Evolutionary conservation across 139 green algal species (phyloP), one percentile per base, ranked within the genome.

Genomic region (Picochlorum sp.): DNA sequence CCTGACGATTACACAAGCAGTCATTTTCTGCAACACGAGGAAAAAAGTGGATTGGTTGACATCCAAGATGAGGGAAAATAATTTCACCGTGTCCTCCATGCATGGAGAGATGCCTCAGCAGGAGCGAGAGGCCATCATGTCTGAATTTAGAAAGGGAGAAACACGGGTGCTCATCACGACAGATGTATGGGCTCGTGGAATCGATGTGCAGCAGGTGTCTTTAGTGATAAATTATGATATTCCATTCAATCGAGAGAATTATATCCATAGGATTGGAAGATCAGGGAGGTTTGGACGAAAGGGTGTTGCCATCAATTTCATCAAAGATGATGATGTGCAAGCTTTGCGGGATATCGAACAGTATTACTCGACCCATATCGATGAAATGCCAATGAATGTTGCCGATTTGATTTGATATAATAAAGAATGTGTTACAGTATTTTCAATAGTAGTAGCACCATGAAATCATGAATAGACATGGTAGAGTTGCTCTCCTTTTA

Each of bases 191-290:
- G 92, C 94, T 1, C 81, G 94, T 26, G 94, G 94, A 45, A 78
- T 99, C 23, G 94, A 99, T 65, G 94, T 99, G 66, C 90, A 96
- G 79, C 90, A 98, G 76, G 92, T 98, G 60, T 97, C 91, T 1
- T 79, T 99, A 68, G 94, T 99, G 47, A 98, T 99, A 83, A 99
- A 99, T 85, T 99, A 99, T 62, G 94, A 99, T 79, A 82, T 99
- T 60, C 94, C 94, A 68, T 93, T 93, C 83, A 96, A 87, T 67
- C 85, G 94, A 70, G 94, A 99, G 84, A 77, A 94, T 14, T 99
- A 99, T 86, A 97, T 99, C 69, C 94, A 99, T 75, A 81, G 94
- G 66, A 99, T 99, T 70, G 94, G 94, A 34, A 85, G 94, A 45
- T 94, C 82, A 7, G 89, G 90, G 0, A 79, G 89, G 23, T 96